Conservation (phyloP, 2,329 filamentous ascomycete species). For the Zymoseptoria tritici region DNA sequence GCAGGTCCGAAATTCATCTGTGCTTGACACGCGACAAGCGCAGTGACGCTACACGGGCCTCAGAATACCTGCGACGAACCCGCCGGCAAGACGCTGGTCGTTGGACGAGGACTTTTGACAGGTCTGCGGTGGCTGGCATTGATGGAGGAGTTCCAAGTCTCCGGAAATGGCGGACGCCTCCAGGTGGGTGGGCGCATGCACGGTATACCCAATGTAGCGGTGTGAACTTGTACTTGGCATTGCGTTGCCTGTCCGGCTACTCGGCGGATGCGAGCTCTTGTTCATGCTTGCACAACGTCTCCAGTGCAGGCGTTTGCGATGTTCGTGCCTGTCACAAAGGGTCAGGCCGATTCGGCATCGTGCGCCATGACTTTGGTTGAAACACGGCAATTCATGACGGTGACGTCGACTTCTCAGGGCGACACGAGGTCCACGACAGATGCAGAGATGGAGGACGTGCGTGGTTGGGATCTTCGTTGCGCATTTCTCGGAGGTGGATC, state of each 20-base stretch:
- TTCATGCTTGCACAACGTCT: neutral
- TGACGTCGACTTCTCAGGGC: neutral
- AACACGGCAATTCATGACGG: neutral
- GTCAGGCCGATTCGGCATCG: neutral
- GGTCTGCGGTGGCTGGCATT: neutral
- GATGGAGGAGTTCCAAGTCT: neutral
- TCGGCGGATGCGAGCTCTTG: neutral
- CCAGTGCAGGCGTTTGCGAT: neutral
- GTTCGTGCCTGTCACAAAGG: neutral
- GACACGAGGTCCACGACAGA: neutral
- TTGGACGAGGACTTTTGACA: neutral
- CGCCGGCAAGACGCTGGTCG: neutral
- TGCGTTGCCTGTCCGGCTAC: neutral
- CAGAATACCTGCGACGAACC: neutral
- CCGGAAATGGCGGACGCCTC: neutral
- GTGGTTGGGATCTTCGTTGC: neutral
- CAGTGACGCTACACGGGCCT: neutral
- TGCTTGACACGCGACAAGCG: neutral
- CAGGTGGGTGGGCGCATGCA: neutral
- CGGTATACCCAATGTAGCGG: neutral
- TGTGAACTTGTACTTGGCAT: neutral
- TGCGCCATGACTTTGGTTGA: neutral
- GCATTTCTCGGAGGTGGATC: neutral
- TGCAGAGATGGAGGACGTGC: neutral
- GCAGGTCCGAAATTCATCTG: neutral